Evolutionary conservation across 257 asterid genomes (phyloP).

Genomic region (Nicotiana benthamiana): DNA sequence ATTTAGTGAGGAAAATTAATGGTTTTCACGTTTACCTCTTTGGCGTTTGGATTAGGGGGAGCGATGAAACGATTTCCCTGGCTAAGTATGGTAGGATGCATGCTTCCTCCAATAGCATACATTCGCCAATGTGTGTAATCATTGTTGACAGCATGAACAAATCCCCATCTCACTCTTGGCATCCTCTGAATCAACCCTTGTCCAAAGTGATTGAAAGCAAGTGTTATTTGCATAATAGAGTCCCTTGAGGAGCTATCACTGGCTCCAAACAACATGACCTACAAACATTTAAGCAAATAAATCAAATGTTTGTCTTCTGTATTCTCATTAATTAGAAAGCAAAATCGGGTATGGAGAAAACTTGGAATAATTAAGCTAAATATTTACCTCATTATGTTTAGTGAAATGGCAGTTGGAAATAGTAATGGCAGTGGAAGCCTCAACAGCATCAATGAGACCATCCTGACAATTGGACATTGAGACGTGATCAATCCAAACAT

Average conservation of each 20-base stretch:
- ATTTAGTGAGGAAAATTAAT: not conserved
- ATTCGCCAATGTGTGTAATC: conserved; percentile 51
- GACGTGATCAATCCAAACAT: conserved; percentile 59
- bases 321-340: not conserved
- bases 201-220: conserved; percentile 65
- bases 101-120: conserved; percentile 78
- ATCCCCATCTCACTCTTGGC: conserved; percentile 55
- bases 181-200: conserved; percentile 46
- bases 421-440: conserved; percentile 56
- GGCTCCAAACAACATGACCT: conserved; percentile 62
- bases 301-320: not conserved
- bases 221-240: conserved; percentile 46
- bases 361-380: not conserved
- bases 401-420: conserved; percentile 56
- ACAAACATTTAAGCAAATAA: not conserved
- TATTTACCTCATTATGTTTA: conserved; percentile 42
- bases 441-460: conserved; percentile 51
- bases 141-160: conserved; percentile 46
- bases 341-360: not conserved
- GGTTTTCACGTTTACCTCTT: conserved; percentile 33
- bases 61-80: conserved; percentile 56
- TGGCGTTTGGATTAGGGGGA: conserved; percentile 38
- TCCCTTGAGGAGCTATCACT: conserved; percentile 30
- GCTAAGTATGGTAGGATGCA: conserved; percentile 45
- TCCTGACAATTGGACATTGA: conserved; percentile 43